Evolutionary conservation across 495 filamentous ascomycete genomes (phyloP), one percentile per base, ranked within the genome.

Genomic region (Trichoderma parareesei): DNA sequence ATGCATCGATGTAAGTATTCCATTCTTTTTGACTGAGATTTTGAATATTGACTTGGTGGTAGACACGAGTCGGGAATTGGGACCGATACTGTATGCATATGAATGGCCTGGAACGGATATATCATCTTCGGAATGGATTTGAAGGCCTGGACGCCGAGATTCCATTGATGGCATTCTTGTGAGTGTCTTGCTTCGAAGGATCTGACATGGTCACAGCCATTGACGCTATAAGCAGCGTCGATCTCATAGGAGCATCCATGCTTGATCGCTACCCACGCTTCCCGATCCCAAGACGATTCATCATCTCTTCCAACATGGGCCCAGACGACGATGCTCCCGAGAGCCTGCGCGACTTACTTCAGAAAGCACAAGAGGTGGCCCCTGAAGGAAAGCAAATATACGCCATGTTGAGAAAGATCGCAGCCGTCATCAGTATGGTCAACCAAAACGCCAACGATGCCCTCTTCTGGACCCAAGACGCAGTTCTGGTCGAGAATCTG

Each of bases 31-130:
- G 2, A 4, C 27, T 37, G 10, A 13, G 14, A 6, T 4, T 57
- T 10, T 33, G 2, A n/a, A n/a, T n/a, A n/a, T n/a, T n/a, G n/a
- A n/a, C n/a, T n/a, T n/a, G n/a, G n/a, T n/a, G n/a, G n/a, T n/a
- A 57, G 53, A 57, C 53, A 35, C 53, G 53, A 9, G 53, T 57
- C 14, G 53, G 11, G 11, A 57, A 57, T 14, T 57, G 53, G 53
- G 20, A 57, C 11, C 20, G 53, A 37, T 57, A 37, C 16, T 35
- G 27, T 8, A 35, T 57, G 53, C 53, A 57, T 37, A 57, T 57
- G 53, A n/a, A 57, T 57, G 53, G 53, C 27, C 37, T 57, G 53
- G 53, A 57, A 27, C 53, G 20, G 37, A 57, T 57, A 37, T 57
- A 13, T 8, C 53, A 57, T 35, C 53, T 57, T 11, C 53, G 53